Conservation (phyloP, 352 stramenopile species). For the Globisporangium orthogonon region DNA sequence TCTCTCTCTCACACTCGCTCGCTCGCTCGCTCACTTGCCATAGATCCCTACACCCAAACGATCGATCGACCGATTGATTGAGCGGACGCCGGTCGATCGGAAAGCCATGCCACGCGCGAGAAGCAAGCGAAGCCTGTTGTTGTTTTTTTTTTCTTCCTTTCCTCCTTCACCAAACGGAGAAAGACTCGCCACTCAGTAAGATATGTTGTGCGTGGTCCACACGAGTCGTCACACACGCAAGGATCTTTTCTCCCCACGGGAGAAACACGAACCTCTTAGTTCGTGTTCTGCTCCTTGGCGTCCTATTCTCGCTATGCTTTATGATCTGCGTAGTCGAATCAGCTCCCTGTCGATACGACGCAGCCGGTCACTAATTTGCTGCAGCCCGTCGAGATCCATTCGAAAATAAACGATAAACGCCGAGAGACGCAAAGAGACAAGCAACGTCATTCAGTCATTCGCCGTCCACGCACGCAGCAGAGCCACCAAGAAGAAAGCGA, state of each 20-base stretch:
- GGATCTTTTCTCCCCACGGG: neutral
- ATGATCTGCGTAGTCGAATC: neutral
- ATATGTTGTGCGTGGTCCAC: neutral
- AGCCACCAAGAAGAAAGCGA: neutral
- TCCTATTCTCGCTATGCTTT: neutral
- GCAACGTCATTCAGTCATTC: conserved; percentile 10
- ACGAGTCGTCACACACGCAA: neutral
- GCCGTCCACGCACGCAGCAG: conserved; percentile 17
- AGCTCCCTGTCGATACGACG: neutral
- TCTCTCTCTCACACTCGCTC: no score
- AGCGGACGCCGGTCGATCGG: no score
- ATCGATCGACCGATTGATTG: no score
- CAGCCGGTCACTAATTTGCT: neutral
- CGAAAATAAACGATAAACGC: conserved; percentile 10
- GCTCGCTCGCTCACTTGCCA: no score
- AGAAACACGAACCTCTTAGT: no score
- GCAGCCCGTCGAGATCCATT: conserved; percentile 3
- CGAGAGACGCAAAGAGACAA: conserved; percentile 11
- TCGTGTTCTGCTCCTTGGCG: neutral
- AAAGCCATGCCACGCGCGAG: neutral
- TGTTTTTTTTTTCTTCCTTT: neutral
- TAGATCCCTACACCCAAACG: no score
- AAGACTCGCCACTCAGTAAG: neutral
- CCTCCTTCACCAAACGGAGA: no score
- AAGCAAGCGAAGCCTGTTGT: no score